These are phyloP conservation scores for Manihot esculenta DNA, from an alignment of 441 rosid genomes.

Conservation along the genomic window DNA sequence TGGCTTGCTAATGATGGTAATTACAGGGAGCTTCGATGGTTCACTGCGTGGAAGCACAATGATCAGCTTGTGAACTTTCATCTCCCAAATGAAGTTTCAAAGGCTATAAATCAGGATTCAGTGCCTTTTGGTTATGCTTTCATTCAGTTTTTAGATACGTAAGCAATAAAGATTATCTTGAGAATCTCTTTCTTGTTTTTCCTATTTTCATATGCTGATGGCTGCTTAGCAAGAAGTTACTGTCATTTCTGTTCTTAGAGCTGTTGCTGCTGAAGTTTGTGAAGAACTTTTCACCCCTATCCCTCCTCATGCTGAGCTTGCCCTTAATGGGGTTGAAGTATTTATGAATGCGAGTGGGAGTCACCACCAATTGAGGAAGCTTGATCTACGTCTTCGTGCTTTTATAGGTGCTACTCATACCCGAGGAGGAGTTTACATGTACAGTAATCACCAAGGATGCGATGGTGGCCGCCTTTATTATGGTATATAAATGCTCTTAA, in stretches of 20 bases:
- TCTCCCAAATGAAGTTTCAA: constrained; percentile 67
- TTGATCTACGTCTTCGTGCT: constrained; percentile 78
- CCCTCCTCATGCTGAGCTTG: constrained; percentile 98
- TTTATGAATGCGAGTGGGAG: constrained; percentile 99
- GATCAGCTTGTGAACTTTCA: constrained; percentile 75
- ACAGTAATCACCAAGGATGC: constrained; percentile 98
- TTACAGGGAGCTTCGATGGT: constrained; percentile 96
- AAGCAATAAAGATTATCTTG: constrained; percentile 2
- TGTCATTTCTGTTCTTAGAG: constrained; percentile 37
- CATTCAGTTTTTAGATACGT: constrained; percentile 28
- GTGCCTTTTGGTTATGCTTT: constrained; percentile 91
- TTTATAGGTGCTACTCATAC: constrained; percentile 85
- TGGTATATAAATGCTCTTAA: constrained; percentile 41
- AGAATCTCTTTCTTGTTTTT: background rate
- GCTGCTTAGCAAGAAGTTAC: constrained; percentile 6
- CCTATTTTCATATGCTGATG: background rate
- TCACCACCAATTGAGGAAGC: constrained; percentile 95
- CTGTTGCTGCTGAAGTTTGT: constrained; percentile 96
- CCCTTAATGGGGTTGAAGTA: constrained; percentile 93
- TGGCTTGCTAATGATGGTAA: constrained; percentile 99
- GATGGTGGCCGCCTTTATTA: constrained; percentile 95
- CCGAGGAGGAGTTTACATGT: constrained; percentile 96
- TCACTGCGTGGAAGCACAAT: constrained; percentile 91
- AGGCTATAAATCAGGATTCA: constrained; percentile 67
- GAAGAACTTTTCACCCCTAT: constrained; percentile 88